Evolutionary conservation across 2,329 filamentous ascomycete genomes (phyloP).

Genomic region (Raffaelea ambrosiae): DNA sequence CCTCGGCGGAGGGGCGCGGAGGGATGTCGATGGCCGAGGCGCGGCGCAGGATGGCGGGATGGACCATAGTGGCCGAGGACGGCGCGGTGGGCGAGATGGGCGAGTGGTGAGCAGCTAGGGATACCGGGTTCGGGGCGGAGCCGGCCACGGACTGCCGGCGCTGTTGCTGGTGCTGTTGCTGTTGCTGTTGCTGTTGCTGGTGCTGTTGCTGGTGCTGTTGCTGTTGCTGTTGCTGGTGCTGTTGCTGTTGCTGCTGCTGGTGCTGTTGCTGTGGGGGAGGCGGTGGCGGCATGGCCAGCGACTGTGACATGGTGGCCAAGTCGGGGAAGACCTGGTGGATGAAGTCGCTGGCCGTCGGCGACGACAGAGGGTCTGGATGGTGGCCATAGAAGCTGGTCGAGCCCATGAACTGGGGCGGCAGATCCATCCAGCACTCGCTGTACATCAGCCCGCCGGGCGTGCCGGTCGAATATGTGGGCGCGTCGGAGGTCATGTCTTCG

Average conservation of each 20-base stretch:
- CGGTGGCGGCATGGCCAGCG: slow-evolving; percentile 15
- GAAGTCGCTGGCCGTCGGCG: slow-evolving; percentile 17
- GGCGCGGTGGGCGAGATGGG: background rate
- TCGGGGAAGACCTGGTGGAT: slow-evolving; percentile 14
- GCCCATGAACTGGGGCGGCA: slow-evolving; percentile 58
- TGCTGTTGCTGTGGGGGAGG: slow-evolving; percentile 8
- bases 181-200: slow-evolving; percentile 3
- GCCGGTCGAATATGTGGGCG: slow-evolving; percentile 12
- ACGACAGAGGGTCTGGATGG: slow-evolving; percentile 27
- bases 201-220: background rate
- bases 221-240: background rate
- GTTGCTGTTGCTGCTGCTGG: background rate
- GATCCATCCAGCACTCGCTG: slow-evolving; percentile 44
- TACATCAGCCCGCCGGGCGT: slow-evolving; percentile 39
- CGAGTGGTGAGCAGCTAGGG: background rate
- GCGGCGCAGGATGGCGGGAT: no score
- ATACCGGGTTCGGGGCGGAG: no score
- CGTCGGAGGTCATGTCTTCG: slow-evolving; percentile 41
- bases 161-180: background rate
- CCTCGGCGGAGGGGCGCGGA: slow-evolving; percentile 38
- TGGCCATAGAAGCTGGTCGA: slow-evolving; percentile 56
- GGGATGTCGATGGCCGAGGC: background rate
- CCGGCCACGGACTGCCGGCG: no score
- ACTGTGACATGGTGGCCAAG: background rate
- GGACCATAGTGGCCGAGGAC: background rate